These are phyloP conservation scores for Paraphoma sp. DNA, from an alignment of 2,329 filamentous ascomycete species.

Conservation along the genomic window DNA sequence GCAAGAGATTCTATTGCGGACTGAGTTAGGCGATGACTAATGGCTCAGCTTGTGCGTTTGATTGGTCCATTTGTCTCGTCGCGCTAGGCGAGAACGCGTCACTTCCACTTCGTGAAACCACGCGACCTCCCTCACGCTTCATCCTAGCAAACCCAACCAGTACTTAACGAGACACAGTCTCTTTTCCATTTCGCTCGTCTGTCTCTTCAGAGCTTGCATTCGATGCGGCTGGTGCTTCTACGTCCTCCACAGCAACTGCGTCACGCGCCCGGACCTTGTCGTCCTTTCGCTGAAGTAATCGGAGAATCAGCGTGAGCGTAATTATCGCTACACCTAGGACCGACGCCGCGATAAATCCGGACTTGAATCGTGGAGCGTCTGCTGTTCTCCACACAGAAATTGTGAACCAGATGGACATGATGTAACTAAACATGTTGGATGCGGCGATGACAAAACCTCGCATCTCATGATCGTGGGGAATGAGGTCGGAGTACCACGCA, in stretches of 20 bases:
- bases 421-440: conserved; percentile 33
- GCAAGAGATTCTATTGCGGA: no score
- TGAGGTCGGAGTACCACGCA: conserved; percentile 34
- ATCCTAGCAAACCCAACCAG: no score
- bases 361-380: conserved; percentile 26
- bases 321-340: conserved; percentile 29
- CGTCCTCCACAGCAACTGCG: conserved; percentile 5
- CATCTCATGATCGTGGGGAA: conserved; percentile 36
- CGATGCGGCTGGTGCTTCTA: conserved; percentile 9
- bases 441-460: conserved; percentile 31
- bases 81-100: no score
- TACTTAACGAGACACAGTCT: background rate
- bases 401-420: conserved; percentile 26
- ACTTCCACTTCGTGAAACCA: no score
- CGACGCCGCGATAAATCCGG: conserved; percentile 28
- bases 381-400: conserved; percentile 29
- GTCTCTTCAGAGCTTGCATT: conserved; percentile 40
- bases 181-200: background rate
- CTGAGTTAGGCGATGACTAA: no score
- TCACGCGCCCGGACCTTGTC: conserved; percentile 16
- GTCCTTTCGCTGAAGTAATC: conserved; percentile 22
- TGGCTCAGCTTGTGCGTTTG: no score
- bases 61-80: no score
- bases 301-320: conserved; percentile 16
- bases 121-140: no score